These are phyloP conservation scores for Polytolypa hystricis DNA, from an alignment of 2,329 filamentous ascomycete species.

Conservation along the genomic window DNA sequence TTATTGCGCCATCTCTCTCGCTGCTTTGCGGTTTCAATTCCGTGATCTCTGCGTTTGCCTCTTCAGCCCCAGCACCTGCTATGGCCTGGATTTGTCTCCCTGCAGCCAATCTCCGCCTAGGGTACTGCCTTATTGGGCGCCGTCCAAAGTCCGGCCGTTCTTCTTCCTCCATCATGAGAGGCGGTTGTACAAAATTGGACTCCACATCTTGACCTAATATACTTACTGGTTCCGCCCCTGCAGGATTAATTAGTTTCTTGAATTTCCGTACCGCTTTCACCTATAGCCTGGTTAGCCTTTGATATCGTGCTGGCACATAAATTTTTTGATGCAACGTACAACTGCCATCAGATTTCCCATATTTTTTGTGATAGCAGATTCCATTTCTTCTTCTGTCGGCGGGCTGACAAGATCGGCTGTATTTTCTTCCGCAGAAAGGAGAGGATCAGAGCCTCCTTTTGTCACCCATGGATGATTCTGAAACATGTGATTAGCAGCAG, in stretches of 20 bases:
- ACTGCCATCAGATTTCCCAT: conserved; percentile 80
- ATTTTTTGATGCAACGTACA: conserved; percentile 33
- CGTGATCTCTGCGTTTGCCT: conserved; percentile 2
- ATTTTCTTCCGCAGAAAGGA: conserved; percentile 77
- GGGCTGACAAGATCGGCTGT: conserved; percentile 67
- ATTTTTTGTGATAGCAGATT: conserved; percentile 78
- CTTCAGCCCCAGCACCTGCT: conserved; percentile 24
- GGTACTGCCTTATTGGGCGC: too few relatives aligned
- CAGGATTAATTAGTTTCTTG: conserved; percentile 58
- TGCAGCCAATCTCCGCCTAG: too few relatives aligned
- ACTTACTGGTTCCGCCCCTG: conserved; percentile 42
- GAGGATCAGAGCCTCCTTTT: conserved; percentile 59
- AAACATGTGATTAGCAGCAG: too few relatives aligned
- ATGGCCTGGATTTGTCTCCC: too few relatives aligned
- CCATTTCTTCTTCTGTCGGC: conserved; percentile 83
- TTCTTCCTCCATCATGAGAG: conserved; percentile 38
- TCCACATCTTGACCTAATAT: conserved; percentile 46
- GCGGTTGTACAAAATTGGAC: conserved; percentile 47
- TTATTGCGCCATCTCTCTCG: too few relatives aligned
- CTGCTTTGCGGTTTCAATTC: conserved; percentile 1
- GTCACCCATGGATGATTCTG: conserved; percentile 94
- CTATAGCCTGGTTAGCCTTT: conserved; percentile 29
- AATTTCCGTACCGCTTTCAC: conserved; percentile 89
- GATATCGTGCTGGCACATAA: conserved; percentile 14
- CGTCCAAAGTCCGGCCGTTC: conserved; percentile 27